Percentiles rank a stretch among this genome's conserved stretches.
phyloP scores from a whole-genome alignment of 108 stramenopile species.

The Skeletonema potamos region DNA sequence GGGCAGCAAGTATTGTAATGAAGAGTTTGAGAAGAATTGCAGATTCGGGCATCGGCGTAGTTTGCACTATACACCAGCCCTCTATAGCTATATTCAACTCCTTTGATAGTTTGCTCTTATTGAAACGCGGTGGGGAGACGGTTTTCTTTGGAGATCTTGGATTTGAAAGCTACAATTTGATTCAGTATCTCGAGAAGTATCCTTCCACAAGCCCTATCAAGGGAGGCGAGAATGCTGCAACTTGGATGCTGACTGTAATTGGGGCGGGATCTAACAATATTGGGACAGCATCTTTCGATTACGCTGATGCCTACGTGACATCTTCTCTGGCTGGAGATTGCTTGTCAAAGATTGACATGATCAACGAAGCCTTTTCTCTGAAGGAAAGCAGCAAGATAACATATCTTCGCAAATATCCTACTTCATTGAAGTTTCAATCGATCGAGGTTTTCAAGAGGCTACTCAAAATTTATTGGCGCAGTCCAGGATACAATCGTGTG shows the following conservation, averaged over 20 bases:
- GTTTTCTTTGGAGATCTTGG: conserved; percentile 87
- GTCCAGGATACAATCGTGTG: conserved; percentile 61
- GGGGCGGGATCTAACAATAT: conserved; percentile 44
- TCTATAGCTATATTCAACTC: conserved; percentile 77
- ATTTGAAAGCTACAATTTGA: conserved; percentile 51
- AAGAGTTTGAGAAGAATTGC: conserved; percentile 62
- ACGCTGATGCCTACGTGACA: conserved; percentile 41
- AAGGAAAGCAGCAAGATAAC: conserved; percentile 43
- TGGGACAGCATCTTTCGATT: conserved; percentile 43
- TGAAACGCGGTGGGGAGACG: conserved; percentile 80
- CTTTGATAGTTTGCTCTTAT: conserved; percentile 72
- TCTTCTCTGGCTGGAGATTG: conserved; percentile 46
- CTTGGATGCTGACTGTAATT: conserved; percentile 60
- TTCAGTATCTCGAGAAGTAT: conserved; percentile 65
- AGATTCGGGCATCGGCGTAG: conserved; percentile 56
- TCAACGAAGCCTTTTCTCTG: conserved; percentile 11
- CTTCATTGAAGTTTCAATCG: conserved; percentile 32
- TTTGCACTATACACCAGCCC: conserved; percentile 89
- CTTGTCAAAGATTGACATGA: conserved; percentile 43
- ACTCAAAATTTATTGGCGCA: conserved; percentile 58
- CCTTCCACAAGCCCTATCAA: conserved; percentile 48
- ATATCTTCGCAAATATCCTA: conserved; percentile 50
- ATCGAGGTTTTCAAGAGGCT: conserved; percentile 47
- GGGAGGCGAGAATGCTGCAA: conserved; percentile 71
- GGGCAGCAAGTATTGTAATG: conserved; percentile 67